Evolutionary conservation across 176 grass and related monocot genomes (phyloP).

Genomic region (Rhynchospora pubera): DNA sequence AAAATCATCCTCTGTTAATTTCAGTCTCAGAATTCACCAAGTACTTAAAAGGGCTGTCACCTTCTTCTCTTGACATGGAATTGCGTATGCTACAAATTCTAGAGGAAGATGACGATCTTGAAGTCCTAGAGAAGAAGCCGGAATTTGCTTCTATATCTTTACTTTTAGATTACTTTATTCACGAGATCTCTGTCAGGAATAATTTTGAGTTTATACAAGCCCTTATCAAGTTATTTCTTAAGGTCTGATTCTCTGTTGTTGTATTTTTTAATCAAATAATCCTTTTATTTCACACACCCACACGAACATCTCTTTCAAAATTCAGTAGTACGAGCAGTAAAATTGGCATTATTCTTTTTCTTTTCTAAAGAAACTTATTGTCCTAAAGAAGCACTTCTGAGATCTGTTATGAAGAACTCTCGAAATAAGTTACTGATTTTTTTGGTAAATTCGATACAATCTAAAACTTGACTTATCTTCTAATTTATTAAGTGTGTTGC

Average conservation of each 20-base stretch:
- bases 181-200: constrained; percentile 68
- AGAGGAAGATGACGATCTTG: constrained; percentile 46
- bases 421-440: background rate
- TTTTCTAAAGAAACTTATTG: background rate
- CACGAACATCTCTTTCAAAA: background rate
- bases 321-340: background rate
- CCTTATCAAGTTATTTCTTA: constrained; percentile 84
- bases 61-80: constrained; percentile 84
- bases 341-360: background rate
- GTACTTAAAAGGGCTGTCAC: constrained; percentile 76
- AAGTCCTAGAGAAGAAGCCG: constrained; percentile 49
- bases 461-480: background rate
- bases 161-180: constrained; percentile 83
- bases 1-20: constrained; percentile 19
- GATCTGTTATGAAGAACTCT: background rate
- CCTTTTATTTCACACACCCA: background rate
- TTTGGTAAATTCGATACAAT: background rate
- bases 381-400: background rate
- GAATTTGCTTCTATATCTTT: constrained; percentile 63
- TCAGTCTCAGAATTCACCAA: constrained; percentile 75
- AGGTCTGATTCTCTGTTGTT: constrained; percentile 35
- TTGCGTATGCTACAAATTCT: constrained; percentile 79
- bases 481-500: background rate
- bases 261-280: background rate
- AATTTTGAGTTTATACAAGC: constrained; percentile 97